Evolutionary conservation across 139 green algal species (phyloP), one percentile per base, ranked within the genome.

Genomic region (Chlorella sorokiniana): DNA sequence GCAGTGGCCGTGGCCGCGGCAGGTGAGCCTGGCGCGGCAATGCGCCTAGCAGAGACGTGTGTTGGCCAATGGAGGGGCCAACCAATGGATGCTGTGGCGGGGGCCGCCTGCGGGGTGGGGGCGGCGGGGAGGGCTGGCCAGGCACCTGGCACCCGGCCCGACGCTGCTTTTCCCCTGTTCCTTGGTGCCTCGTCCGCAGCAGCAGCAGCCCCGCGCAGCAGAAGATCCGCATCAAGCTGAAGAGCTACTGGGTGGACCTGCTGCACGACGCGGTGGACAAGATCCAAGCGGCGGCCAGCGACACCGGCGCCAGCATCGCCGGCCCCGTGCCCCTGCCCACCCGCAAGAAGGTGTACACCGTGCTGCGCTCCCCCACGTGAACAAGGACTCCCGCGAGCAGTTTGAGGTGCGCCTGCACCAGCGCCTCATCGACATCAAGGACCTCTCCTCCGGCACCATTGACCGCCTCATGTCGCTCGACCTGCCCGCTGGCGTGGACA

Each of bases 331-430:
- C 83, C 20, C 85, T 96, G 54, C 92, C 94, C 33, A 95, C 91
- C n/a, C 80, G 72, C 23, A 67, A 72, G 25, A 76, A 81, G 40
- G 79, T 88, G 0, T 97, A 91, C 81, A 94, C 87, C 67, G 88
- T 97, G 38, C 81, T 97, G 45, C 84, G 89, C 38, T 96, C 91
- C 22, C 94, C 94, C 94, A 97, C 86, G 94, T 97, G 31, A 95
- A 97, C 93, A 97, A 97, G 88, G 89, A 96, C 70, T 91, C 88
- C 3, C 88, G 92, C 18, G 94, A 97, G 86, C 94, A 97, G 82
- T 97, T 97, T 90, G 91, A 97, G 86, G 88, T 86, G 73, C 73
- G 73, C 61, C 63, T 77, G 78, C 93, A 96, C 88, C 79, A 89
- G 42, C 84, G 94, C 23, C 76, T 97, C 40, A 88, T 97, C 63